phyloP scores from a whole-genome alignment of 139 green algal genomes.

The Chlamydomonas eustigma region DNA sequence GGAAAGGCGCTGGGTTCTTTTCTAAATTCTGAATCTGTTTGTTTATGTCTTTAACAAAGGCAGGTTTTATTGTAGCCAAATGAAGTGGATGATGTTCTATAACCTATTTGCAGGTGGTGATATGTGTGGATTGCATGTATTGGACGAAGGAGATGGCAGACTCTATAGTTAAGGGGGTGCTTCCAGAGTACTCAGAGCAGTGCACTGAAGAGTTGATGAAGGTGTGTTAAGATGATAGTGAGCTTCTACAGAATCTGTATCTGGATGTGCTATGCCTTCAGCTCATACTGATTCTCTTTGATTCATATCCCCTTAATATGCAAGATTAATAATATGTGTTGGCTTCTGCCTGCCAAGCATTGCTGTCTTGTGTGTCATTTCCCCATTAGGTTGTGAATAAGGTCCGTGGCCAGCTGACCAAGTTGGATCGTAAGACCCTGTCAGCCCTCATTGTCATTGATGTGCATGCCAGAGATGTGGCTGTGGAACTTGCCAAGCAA shows the following conservation, averaged over 20 bases:
- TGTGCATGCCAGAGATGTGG: slow-evolving; percentile 70
- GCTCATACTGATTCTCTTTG: too few relatives aligned
- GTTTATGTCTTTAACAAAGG: too few relatives aligned
- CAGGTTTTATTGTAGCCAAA: too few relatives aligned
- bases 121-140: slow-evolving; percentile 70
- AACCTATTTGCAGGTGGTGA: slow-evolving; percentile 37
- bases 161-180: slow-evolving; percentile 42
- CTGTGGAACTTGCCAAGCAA: slow-evolving; percentile 44
- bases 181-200: slow-evolving; percentile 54
- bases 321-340: too few relatives aligned
- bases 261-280: too few relatives aligned
- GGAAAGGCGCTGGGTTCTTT: too few relatives aligned
- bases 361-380: too few relatives aligned
- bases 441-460: slow-evolving; percentile 77
- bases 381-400: slow-evolving; percentile 49
- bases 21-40: too few relatives aligned
- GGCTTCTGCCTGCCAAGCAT: too few relatives aligned
- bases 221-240: slow-evolving; percentile 18
- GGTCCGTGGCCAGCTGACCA: slow-evolving; percentile 62
- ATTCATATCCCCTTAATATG: too few relatives aligned
- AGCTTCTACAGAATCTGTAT: background rate
- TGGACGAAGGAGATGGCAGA: slow-evolving; percentile 64
- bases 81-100: too few relatives aligned
- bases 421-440: slow-evolving; percentile 75
- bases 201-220: slow-evolving; percentile 67